Evolutionary conservation across 495 filamentous ascomycete genomes (phyloP).

Genomic region (Penicillium dipodomyicola): DNA sequence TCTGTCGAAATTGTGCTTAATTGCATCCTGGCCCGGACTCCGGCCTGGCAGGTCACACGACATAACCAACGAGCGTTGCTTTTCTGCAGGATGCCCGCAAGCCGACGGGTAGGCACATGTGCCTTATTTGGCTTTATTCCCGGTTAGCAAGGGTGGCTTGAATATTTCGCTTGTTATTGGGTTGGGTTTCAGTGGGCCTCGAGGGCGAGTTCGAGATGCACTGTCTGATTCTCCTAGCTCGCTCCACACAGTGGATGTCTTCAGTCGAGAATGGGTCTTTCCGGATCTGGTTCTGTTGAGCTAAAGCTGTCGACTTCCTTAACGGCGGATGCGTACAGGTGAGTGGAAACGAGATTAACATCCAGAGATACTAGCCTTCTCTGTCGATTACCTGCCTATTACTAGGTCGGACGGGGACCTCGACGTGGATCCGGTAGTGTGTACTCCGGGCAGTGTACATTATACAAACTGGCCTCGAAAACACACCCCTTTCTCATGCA

Average conservation of each 20-base stretch:
- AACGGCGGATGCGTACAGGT: constrained; percentile 2
- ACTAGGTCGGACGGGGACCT: background rate
- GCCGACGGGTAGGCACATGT: constrained; percentile 2
- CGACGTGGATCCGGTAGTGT: background rate
- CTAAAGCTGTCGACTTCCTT: background rate
- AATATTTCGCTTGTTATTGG: background rate
- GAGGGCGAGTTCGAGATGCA: background rate
- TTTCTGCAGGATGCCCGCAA: constrained; percentile 3
- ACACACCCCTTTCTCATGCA: constrained; percentile 10
- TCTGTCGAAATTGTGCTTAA: background rate
- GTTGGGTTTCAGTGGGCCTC: constrained; percentile 1
- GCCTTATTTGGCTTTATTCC: background rate
- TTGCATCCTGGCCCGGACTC: constrained; percentile 5
- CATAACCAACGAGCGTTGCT: background rate
- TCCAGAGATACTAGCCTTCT: background rate
- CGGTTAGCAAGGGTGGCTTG: background rate
- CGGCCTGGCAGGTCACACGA: constrained; percentile 1
- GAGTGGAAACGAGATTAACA: background rate
- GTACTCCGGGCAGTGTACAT: background rate
- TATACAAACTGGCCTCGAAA: constrained; percentile 1
- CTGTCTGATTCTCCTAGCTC: background rate
- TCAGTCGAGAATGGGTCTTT: background rate
- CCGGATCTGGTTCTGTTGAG: background rate
- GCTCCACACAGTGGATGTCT: constrained; percentile 2
- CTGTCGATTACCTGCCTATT: background rate